phyloP scores from a whole-genome alignment of 2,329 filamentous ascomycete genomes.

The Stagonosporopsis rhizophila region DNA sequence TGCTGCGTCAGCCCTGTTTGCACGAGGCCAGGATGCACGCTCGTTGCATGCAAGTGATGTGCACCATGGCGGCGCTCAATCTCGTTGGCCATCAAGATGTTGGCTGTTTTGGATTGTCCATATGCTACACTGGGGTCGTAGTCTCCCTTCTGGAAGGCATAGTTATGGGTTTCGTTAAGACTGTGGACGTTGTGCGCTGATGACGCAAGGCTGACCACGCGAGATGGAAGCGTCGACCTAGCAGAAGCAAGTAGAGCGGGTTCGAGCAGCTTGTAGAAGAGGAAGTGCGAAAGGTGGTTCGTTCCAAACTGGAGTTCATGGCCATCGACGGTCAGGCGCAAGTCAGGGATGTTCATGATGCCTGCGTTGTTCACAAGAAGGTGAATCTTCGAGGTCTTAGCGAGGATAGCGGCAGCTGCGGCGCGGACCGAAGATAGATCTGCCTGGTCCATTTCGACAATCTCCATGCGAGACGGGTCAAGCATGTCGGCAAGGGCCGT shows the following conservation, averaged over 20 bases:
- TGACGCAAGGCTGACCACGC: constrained; percentile 58
- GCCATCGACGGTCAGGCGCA: constrained; percentile 34
- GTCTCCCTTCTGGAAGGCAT: constrained; percentile 30
- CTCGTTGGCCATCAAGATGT: constrained; percentile 60
- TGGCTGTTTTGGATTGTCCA: constrained; percentile 59
- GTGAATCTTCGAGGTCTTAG: constrained; percentile 24
- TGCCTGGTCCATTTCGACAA: neutral
- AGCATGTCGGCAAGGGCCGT: constrained; percentile 14
- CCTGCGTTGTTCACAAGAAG: constrained; percentile 36
- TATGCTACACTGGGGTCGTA: constrained; percentile 49
- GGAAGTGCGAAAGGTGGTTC: constrained; percentile 58
- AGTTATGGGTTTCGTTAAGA: neutral
- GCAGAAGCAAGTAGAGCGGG: constrained; percentile 49
- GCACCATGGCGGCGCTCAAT: constrained; percentile 57
- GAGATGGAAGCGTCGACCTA: constrained; percentile 51
- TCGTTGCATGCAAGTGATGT: constrained; percentile 50
- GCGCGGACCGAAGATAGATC: neutral
- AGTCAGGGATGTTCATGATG: constrained; percentile 42
- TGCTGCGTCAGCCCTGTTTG: neutral
- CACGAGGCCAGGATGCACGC: constrained; percentile 1
- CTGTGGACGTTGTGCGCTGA: constrained; percentile 29
- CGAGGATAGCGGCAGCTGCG: constrained; percentile 9
- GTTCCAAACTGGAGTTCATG: constrained; percentile 51
- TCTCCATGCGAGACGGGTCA: neutral
- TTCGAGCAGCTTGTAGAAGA: constrained; percentile 60